Evolutionary conservation across 768 basidiomycete species (phyloP), one percentile per base, ranked within the genome.

Genomic region (Leccinum truebloodii): DNA sequence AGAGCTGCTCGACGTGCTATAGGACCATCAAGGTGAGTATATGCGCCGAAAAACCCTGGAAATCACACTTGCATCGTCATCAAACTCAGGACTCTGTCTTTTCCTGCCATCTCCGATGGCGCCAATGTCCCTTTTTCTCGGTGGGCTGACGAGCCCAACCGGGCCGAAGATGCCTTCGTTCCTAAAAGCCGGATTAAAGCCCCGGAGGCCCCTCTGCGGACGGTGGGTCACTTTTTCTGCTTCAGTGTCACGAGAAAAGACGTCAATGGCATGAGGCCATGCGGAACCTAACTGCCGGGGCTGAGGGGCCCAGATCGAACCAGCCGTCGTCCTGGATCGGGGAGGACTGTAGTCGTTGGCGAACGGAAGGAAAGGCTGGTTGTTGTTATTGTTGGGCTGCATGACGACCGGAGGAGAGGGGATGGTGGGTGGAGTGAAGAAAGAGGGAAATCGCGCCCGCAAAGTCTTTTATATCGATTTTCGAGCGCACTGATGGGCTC

Each of bases 291-390:
- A 80, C 6, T 83, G 83, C 71, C 87, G 89, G 4, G 89, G 88
- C 69, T 88, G 89, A 8, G 90, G 90, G 1, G 91, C 91, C 90
- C 90, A 93, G 63, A 93, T 92, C 54, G 89, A 90, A 14, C 80
- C 80, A 35, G 76, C 74, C 0, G 70, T 72, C 26, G 82, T 77
- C 65, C 78, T 79, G 54, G 73, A 75, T 39, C 72, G 67, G 4
- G 79, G 77, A 39, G 78, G 79, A 65, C 71, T 77, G 59, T 74
- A 72, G 52, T 81, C 75, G 54, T 79, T 76, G 53, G 74, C 61
- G 62, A 76, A 73, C 51, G 76, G 68, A 69, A 52, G 64, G 58
- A 76, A 74, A 18, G 75, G 57, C 65, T 69, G 73, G 7, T 61
- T 8, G 54, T 8, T 55, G 30, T 65, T 55, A 1, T 46, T 41